These are phyloP conservation scores for Penicillium sp. DNA, from an alignment of 2,329 filamentous ascomycete species.

Conservation along the genomic window DNA sequence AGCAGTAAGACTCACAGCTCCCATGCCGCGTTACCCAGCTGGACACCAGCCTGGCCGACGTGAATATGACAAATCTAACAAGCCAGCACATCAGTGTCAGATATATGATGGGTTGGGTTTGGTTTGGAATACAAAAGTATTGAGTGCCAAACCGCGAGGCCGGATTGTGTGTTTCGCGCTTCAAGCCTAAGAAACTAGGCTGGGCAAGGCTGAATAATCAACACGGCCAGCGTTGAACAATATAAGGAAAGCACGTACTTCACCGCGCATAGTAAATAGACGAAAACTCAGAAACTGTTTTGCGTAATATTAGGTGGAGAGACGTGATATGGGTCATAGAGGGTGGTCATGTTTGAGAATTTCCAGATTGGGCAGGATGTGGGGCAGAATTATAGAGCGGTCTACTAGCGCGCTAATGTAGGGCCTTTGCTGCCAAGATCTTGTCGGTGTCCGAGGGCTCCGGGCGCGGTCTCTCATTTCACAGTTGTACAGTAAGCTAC, in stretches of 20 bases:
- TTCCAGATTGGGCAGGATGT: neutral
- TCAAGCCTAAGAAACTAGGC: neutral
- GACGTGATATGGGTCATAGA: neutral
- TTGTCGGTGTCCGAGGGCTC: too few species aligned
- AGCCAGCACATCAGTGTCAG: constrained; percentile 10
- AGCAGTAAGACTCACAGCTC: constrained; percentile 59
- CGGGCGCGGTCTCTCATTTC: too few species aligned
- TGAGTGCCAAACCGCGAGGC: neutral
- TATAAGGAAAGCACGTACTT: neutral
- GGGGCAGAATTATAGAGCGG: neutral
- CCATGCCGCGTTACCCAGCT: constrained; percentile 70
- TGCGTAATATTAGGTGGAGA: neutral
- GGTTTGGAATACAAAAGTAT: neutral
- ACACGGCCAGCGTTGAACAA: neutral
- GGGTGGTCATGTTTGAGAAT: neutral
- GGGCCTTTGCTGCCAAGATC: too few species aligned
- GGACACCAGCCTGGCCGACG: constrained; percentile 67
- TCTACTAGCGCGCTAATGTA: neutral
- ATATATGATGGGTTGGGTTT: neutral
- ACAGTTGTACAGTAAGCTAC: too few species aligned
- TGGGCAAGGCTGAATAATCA: neutral
- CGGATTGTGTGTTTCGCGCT: neutral
- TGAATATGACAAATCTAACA: constrained; percentile 65
- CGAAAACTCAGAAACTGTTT: neutral
- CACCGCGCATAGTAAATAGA: constrained; percentile 1